These are phyloP conservation scores for Termitomyces sp. DNA, from an alignment of 768 basidiomycete genomes.

Conservation along the genomic window DNA sequence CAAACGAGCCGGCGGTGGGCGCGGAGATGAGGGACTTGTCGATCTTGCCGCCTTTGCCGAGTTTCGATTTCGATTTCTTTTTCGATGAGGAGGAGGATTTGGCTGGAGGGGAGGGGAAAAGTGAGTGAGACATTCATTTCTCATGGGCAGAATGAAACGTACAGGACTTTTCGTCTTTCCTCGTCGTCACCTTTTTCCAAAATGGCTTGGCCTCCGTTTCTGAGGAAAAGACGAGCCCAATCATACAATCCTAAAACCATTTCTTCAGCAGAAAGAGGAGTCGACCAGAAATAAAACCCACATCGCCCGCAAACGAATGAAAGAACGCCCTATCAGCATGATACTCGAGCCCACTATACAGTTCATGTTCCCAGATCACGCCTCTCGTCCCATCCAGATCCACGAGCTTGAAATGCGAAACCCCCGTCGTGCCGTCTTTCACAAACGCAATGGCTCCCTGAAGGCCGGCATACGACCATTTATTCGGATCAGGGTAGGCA, in stretches of 20 bases:
- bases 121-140: no score
- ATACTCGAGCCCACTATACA: conserved; percentile 81
- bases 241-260: no score
- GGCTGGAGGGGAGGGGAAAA: conserved; percentile 7
- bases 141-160: conserved; percentile 21
- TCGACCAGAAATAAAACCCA: conserved; percentile 38
- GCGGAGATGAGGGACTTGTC: conserved; percentile 92
- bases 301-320: conserved; percentile 90
- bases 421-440: no score
- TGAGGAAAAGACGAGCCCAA: no score
- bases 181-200: conserved; percentile 75
- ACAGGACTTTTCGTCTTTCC: conserved; percentile 58
- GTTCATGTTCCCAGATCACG: conserved; percentile 90
- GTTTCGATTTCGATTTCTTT: conserved; percentile 41
- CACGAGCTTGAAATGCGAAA: no score
- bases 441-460: no score
- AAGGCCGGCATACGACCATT: conserved; percentile 86
- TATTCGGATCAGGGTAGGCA: conserved; percentile 69
- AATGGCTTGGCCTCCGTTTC: conserved; percentile 81
- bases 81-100: no score
- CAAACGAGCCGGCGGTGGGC: conserved; percentile 74
- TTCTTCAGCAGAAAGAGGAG: not conserved
- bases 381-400: conserved; percentile 83
- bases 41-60: conserved; percentile 71
- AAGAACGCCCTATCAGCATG: conserved; percentile 85